These are phyloP conservation scores for Magnaporthales sp. DNA, from an alignment of 2,329 filamentous ascomycete genomes.

Conservation along the genomic window DNA sequence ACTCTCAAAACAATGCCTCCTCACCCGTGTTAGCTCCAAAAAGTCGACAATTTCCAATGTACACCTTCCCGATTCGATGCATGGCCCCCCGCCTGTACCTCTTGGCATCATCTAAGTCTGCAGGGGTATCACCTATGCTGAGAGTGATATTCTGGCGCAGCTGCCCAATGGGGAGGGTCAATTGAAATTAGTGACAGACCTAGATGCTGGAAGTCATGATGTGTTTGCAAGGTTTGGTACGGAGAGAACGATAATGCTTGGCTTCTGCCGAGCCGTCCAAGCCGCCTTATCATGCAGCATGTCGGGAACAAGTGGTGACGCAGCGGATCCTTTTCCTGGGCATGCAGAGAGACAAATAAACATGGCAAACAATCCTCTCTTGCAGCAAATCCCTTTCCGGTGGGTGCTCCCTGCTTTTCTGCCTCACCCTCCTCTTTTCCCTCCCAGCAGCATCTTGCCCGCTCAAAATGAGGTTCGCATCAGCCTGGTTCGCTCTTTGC, in stretches of 20 bases:
- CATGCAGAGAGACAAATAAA: not conserved
- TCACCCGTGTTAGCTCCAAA: not conserved
- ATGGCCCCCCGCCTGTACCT: not conserved
- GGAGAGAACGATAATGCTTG: not conserved
- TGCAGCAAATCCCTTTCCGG: not conserved
- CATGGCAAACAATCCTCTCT: not conserved
- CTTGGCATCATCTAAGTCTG: not conserved
- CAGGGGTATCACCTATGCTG: not conserved
- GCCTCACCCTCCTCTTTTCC: not conserved
- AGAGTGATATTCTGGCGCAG: not conserved
- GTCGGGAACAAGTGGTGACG: not conserved
- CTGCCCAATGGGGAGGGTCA: not conserved
- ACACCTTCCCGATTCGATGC: not conserved
- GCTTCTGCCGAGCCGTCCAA: not conserved
- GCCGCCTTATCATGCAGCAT: not conserved
- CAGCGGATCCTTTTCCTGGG: not conserved
- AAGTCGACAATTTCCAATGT: not conserved
- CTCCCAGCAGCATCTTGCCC: not conserved
- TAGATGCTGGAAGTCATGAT: slow-evolving; percentile 42
- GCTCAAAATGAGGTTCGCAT: slow-evolving; percentile 5
- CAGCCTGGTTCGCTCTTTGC: slow-evolving; percentile 2
- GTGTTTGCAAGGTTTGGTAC: slow-evolving; percentile 53
- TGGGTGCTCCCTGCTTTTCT: not conserved
- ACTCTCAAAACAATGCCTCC: not conserved
- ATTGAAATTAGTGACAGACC: not conserved